A percentile compares a stretch with the other conserved stretches of the same genome.
Evolutionary conservation across 371 early-diverging fungal genomes (phyloP).

Genomic region (Lichtheimia ornata): DNA sequence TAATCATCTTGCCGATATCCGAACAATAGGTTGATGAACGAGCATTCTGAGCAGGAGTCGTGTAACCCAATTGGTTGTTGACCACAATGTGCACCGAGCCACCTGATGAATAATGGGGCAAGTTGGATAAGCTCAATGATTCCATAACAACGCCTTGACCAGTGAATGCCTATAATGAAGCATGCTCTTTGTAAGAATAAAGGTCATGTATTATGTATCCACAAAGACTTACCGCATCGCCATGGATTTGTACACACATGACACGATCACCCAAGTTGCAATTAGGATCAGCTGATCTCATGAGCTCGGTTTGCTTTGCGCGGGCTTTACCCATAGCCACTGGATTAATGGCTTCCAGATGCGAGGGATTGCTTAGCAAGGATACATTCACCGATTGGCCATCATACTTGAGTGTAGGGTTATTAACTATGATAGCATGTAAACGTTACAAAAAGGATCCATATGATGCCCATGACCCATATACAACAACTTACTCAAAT

Average conservation of each 20-base stretch:
- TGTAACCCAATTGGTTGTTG: conserved; percentile 97
- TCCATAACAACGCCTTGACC: conserved; percentile 95
- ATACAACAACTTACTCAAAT: conserved; percentile 52
- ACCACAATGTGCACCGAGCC: conserved; percentile 95
- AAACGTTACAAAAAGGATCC: background rate
- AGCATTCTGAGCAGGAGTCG: conserved; percentile 90
- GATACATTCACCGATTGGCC: conserved; percentile 72
- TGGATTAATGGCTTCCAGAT: conserved; percentile 88
- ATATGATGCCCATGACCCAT: background rate
- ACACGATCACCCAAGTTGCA: conserved; percentile 89
- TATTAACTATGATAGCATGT: conserved; percentile 50
- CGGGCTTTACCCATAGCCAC: conserved; percentile 92
- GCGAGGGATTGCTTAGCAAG: conserved; percentile 93
- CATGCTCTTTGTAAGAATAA: background rate
- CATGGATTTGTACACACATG: conserved; percentile 92
- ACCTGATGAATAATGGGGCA: conserved; percentile 91
- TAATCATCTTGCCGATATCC: conserved; percentile 94
- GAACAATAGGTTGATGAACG: conserved; percentile 90
- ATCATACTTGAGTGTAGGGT: conserved; percentile 75
- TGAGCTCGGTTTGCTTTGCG: conserved; percentile 88
- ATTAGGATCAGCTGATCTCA: conserved; percentile 60
- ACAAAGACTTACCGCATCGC: conserved; percentile 73
- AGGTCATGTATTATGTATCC: background rate
- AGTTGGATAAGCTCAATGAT: conserved; percentile 88
- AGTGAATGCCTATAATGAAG: conserved; percentile 59